phyloP scores from a whole-genome alignment of 2,329 filamentous ascomycete species.

The Pestalotiopsis sp. region DNA sequence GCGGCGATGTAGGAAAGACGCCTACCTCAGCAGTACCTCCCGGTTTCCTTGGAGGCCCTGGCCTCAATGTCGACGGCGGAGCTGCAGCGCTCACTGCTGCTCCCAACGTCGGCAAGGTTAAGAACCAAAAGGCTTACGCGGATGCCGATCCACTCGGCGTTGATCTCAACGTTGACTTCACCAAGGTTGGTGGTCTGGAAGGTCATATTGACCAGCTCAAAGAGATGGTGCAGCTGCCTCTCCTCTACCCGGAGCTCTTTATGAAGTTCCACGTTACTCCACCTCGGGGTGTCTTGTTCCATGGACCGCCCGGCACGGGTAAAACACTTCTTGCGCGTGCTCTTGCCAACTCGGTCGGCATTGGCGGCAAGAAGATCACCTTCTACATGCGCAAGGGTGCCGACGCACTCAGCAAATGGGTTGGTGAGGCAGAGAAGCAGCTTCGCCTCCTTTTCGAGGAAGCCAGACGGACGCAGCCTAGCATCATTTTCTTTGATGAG shows the following conservation, averaged over 20 bases:
- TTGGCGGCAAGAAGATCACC: slow-evolving; percentile 90
- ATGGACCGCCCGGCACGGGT: slow-evolving; percentile 95
- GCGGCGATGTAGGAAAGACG: slow-evolving; percentile 65
- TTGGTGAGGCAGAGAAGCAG: slow-evolving; percentile 96
- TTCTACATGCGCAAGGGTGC: slow-evolving; percentile 99
- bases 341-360: slow-evolving; percentile 86
- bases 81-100: slow-evolving; percentile 50
- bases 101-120: slow-evolving; percentile 89
- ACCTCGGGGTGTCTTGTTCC: slow-evolving; percentile 92
- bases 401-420: slow-evolving; percentile 97
- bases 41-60: slow-evolving; percentile 46
- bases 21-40: slow-evolving; percentile 53
- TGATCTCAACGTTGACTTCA: slow-evolving; percentile 90
- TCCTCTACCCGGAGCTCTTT: slow-evolving; percentile 95
- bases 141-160: slow-evolving; percentile 95
- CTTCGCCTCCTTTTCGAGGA: slow-evolving; percentile 93
- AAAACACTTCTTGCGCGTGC: slow-evolving; percentile 96
- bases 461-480: slow-evolving; percentile 91
- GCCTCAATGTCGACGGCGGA: slow-evolving; percentile 41
- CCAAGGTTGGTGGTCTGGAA: slow-evolving; percentile 88
- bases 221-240: slow-evolving; percentile 94
- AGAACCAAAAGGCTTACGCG: slow-evolving; percentile 87
- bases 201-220: slow-evolving; percentile 96
- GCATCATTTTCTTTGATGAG: slow-evolving; percentile 99
- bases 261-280: slow-evolving; percentile 89